These are phyloP conservation scores for Neostapfia colusana DNA, from an alignment of 176 grass and related monocot species.

Conservation along the genomic window DNA sequence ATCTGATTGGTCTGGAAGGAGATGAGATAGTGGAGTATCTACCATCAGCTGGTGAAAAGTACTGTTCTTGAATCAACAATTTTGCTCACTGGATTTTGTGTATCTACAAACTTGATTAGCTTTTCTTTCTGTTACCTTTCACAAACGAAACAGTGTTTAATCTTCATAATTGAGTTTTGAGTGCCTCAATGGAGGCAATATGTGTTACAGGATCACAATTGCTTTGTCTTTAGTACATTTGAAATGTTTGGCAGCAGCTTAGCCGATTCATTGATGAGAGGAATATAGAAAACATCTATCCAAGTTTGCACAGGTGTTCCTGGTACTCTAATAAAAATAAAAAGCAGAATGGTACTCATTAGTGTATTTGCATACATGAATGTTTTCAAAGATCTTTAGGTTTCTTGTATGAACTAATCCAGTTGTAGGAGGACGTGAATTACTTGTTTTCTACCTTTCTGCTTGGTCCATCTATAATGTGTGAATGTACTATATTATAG, in stretches of 20 bases:
- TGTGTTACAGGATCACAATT: not conserved
- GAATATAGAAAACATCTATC: not conserved
- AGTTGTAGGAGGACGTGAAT: not conserved
- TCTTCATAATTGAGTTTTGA: constrained; percentile 10
- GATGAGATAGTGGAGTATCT: constrained; percentile 64
- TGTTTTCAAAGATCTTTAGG: constrained; percentile 1
- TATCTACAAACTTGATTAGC: not conserved
- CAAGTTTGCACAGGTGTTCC: not conserved
- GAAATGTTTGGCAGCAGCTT: not conserved
- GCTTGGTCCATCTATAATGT: constrained; percentile 2
- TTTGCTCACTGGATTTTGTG: constrained; percentile 9
- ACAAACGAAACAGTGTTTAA: not conserved
- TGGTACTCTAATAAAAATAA: not conserved
- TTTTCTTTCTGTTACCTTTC: constrained; percentile 15
- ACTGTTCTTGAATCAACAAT: constrained; percentile 37
- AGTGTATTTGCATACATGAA: not conserved
- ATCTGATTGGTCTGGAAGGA: constrained; percentile 83
- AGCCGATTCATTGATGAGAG: not conserved
- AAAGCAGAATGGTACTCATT: constrained; percentile 3
- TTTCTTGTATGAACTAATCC: constrained; percentile 29
- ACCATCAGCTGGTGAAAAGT: constrained; percentile 85
- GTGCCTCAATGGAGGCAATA: not conserved
- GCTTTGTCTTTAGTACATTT: not conserved
- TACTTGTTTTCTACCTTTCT: not conserved
- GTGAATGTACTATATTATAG: not conserved